phyloP scores from a whole-genome alignment of 1,284 basidiomycete species.

The Cryptococcus deneoformans region DNA sequence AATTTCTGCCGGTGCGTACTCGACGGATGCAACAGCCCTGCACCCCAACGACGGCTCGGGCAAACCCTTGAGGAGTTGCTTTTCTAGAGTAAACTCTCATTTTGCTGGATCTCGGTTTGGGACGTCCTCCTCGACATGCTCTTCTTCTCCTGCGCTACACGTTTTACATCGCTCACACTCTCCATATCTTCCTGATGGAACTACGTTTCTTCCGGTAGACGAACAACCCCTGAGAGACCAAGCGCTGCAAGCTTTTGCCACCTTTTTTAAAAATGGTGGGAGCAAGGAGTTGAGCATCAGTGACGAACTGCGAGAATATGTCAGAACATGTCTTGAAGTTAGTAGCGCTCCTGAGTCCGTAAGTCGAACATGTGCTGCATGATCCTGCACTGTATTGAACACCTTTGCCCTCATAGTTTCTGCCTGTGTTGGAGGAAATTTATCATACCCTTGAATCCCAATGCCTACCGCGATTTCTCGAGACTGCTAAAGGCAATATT shows the following conservation, averaged over 20 bases:
- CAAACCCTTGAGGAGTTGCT: too few relatives aligned
- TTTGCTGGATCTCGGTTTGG: too few relatives aligned
- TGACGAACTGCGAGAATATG: slow-evolving; percentile 34
- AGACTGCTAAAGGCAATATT: slow-evolving; percentile 30
- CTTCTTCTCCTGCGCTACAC: too few relatives aligned
- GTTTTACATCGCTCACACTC: background rate
- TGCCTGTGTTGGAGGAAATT: slow-evolving; percentile 37
- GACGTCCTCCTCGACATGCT: too few relatives aligned
- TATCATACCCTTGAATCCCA: slow-evolving; percentile 33
- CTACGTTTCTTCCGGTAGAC: slow-evolving; percentile 10
- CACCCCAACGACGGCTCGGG: too few relatives aligned
- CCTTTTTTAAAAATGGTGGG: slow-evolving; percentile 33
- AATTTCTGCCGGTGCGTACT: too few relatives aligned
- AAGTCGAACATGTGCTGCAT: slow-evolving; percentile 7
- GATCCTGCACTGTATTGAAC: too few relatives aligned
- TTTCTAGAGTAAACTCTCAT: too few relatives aligned
- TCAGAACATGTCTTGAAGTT: slow-evolving; percentile 15
- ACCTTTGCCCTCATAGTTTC: slow-evolving; percentile 19
- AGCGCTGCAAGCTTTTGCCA: slow-evolving; percentile 31
- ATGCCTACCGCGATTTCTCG: slow-evolving; percentile 33
- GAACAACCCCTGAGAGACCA: slow-evolving; percentile 36
- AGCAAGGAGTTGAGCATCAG: slow-evolving; percentile 31
- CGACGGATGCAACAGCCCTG: too few relatives aligned
- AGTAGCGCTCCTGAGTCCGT: slow-evolving; percentile 38
- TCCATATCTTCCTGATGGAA: slow-evolving; percentile 20